Evolutionary conservation across 306 rosid genomes (phyloP).

Genomic region (Inga oerstediana): DNA sequence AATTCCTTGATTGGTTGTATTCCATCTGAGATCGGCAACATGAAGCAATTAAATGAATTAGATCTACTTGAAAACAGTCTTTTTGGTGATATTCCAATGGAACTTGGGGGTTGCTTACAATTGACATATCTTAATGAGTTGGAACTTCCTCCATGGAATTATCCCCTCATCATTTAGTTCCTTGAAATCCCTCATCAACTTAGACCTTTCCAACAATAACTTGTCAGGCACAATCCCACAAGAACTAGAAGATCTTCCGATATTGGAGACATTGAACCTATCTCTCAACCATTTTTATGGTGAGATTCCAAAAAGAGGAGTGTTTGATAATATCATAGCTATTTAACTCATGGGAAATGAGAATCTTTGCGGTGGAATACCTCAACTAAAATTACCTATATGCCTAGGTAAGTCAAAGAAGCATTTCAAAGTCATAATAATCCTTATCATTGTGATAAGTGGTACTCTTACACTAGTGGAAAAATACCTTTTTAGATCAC

Average conservation of each 20-base stretch:
- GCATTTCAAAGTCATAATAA: no score
- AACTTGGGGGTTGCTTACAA: constrained; percentile 1
- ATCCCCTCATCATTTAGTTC: constrained; percentile 16
- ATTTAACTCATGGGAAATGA: no score
- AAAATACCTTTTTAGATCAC: no score
- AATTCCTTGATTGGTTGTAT: constrained; percentile 29
- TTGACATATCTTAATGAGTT: not conserved
- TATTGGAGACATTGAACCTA: not conserved
- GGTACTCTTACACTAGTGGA: no score
- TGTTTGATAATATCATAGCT: no score
- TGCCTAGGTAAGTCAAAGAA: no score
- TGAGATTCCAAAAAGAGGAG: not conserved
- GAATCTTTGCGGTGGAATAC: no score
- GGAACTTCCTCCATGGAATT: constrained; percentile 28
- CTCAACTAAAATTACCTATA: no score
- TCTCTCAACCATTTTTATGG: not conserved
- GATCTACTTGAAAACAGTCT: not conserved
- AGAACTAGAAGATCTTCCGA: not conserved
- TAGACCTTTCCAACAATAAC: not conserved
- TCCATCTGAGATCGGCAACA: not conserved
- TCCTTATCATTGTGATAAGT: no score
- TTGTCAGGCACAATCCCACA: not conserved
- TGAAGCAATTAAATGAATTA: not conserved
- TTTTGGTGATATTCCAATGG: constrained; percentile 25
- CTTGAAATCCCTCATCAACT: constrained; percentile 16